Conservation (phyloP, 129 eudicot species). For the Heracleum sosnowskyi region DNA sequence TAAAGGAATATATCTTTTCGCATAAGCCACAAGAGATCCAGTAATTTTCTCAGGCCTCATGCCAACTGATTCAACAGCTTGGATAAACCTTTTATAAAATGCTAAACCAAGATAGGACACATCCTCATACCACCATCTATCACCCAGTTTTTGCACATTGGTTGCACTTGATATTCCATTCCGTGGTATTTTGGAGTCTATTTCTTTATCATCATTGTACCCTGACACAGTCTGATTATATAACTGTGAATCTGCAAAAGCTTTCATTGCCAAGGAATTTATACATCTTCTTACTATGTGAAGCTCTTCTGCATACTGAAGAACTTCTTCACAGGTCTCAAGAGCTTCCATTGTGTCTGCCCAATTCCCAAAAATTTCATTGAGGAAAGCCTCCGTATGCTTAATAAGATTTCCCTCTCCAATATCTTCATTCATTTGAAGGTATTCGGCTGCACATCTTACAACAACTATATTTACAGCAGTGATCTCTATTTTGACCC, state of each 20-base stretch:
- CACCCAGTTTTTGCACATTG: background rate
- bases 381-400: background rate
- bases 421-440: conserved; percentile 2
- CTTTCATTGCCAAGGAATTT: background rate
- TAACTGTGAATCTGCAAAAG: conserved; percentile 3
- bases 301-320: background rate
- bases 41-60: background rate
- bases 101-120: background rate
- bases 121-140: background rate
- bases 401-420: background rate
- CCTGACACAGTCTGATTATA: background rate
- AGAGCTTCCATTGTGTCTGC: background rate
- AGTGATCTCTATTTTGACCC: background rate
- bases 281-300: background rate
- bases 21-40: background rate
- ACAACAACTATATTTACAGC: background rate
- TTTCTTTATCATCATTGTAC: background rate
- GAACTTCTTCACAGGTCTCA: background rate
- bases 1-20: background rate
- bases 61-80: background rate
- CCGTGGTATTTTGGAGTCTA: background rate
- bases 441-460: background rate
- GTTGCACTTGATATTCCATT: background rate
- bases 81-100: background rate
- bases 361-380: background rate